Conservation (phyloP, 1,284 basidiomycete genomes). For the Cryptococcus sp. region DNA sequence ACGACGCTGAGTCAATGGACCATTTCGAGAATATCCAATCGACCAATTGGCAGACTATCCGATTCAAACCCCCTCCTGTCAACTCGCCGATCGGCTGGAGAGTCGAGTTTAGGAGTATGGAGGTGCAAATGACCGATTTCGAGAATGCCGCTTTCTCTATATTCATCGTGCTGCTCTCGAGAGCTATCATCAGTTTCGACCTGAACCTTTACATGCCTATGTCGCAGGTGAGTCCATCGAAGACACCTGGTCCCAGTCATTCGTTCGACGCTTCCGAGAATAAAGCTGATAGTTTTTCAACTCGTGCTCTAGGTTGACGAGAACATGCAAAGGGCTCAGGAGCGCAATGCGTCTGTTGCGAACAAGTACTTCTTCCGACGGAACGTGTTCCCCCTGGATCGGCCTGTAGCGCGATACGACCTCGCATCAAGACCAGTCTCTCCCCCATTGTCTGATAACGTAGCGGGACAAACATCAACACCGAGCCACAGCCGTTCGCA, state of each 20-base stretch:
- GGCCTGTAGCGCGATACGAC: slow-evolving; percentile 40
- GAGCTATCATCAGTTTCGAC: slow-evolving; percentile 87
- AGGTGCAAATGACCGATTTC: slow-evolving; percentile 97
- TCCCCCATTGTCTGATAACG: slow-evolving; percentile 20
- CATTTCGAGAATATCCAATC: slow-evolving; percentile 99
- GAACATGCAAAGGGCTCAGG: slow-evolving; percentile 91
- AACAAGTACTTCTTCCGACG: slow-evolving; percentile 90
- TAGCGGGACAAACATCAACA: neutral
- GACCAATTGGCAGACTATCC: slow-evolving; percentile 98
- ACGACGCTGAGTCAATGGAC: slow-evolving; percentile 82
- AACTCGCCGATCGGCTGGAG: slow-evolving; percentile 94
- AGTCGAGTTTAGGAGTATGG: slow-evolving; percentile 98
- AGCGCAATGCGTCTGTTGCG: slow-evolving; percentile 71
- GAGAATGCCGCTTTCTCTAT: slow-evolving; percentile 97
- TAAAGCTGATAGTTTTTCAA: slow-evolving; percentile 6
- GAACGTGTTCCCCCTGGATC: slow-evolving; percentile 68
- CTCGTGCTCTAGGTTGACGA: slow-evolving; percentile 75
- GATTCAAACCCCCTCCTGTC: slow-evolving; percentile 96
- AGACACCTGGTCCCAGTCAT: neutral
- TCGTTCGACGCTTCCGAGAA: neutral
- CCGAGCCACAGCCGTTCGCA: slow-evolving; percentile 6
- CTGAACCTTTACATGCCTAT: slow-evolving; percentile 97
- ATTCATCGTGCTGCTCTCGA: slow-evolving; percentile 89
- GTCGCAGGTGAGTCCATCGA: slow-evolving; percentile 68
- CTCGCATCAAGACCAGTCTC: slow-evolving; percentile 43